Conservation (phyloP, 2,329 filamentous ascomycete genomes). For the Knufia petricola region DNA sequence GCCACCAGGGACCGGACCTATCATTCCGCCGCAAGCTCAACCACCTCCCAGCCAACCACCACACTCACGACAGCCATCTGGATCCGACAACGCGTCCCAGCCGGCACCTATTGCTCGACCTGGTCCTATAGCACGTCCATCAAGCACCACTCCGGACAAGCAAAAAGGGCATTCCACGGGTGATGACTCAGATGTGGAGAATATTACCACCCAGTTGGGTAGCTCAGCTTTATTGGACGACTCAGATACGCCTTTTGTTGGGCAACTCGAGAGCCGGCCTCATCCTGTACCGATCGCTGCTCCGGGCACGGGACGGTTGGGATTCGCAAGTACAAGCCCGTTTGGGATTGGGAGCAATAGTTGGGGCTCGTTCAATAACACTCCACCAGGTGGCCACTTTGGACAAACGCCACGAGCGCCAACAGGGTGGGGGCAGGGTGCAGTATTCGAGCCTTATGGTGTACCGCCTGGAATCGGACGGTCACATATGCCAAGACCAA, state of each 20-base stretch:
- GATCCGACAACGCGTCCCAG: constrained; percentile 54
- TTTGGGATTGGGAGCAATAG: constrained; percentile 17
- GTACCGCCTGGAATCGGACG: constrained; percentile 32
- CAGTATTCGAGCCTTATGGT: constrained; percentile 39
- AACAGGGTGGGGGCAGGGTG: constrained; percentile 32
- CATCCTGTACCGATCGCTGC: constrained; percentile 37
- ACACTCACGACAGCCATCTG: constrained; percentile 69
- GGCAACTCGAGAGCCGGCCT: constrained; percentile 29
- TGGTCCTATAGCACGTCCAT: constrained; percentile 77
- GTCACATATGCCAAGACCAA: constrained; percentile 52
- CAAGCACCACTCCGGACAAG: constrained; percentile 54
- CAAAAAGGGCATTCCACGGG: constrained; percentile 33
- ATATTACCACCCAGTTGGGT: constrained; percentile 69
- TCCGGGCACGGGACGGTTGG: constrained; percentile 43
- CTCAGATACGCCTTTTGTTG: constrained; percentile 56
- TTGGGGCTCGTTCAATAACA: constrained; percentile 21
- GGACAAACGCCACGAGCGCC: constrained; percentile 15
- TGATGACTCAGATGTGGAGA: constrained; percentile 52
- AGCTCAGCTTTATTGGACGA: constrained; percentile 78
- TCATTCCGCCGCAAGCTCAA: constrained; percentile 27
- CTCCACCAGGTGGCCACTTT: constrained; percentile 13
- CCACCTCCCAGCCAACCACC: constrained; percentile 36
- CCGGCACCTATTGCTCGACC: constrained; percentile 71
- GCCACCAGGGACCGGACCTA: constrained; percentile 30
- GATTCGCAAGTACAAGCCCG: constrained; percentile 23